Evolutionary conservation across 1,284 basidiomycete genomes (phyloP).

Genomic region (Trametes sp.): DNA sequence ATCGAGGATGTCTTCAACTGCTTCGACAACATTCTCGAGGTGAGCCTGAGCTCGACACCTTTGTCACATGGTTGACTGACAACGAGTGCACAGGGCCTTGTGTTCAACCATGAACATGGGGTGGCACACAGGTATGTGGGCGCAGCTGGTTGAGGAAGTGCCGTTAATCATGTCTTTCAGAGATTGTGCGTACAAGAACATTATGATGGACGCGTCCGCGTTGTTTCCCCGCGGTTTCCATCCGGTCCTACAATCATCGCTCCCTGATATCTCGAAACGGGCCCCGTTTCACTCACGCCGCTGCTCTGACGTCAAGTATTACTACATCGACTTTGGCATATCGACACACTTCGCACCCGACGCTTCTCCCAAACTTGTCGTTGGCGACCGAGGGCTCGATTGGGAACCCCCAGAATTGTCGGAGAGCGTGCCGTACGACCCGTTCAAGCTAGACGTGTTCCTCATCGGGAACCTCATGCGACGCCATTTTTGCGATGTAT

Average conservation of each 20-base stretch:
- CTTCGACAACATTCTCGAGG: slow-evolving; percentile 37
- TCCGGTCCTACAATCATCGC: neutral
- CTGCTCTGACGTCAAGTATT: slow-evolving; percentile 33
- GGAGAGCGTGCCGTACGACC: slow-evolving; percentile 34
- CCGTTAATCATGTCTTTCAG: neutral
- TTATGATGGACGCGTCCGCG: slow-evolving; percentile 36
- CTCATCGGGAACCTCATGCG: slow-evolving; percentile 9
- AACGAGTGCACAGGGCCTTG: neutral
- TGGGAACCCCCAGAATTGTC: slow-evolving; percentile 39
- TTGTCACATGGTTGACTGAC: neutral
- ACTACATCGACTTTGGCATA: slow-evolving; percentile 40
- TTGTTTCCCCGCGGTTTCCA: slow-evolving; percentile 24
- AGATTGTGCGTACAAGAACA: slow-evolving; percentile 23
- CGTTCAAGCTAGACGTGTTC: slow-evolving; percentile 37
- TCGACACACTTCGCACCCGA: slow-evolving; percentile 24
- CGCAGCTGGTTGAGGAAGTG: too few species aligned
- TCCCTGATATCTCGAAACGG: neutral
- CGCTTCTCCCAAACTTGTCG: slow-evolving; percentile 8
- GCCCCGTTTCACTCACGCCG: neutral
- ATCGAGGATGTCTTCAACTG: slow-evolving; percentile 39
- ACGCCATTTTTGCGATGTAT: neutral
- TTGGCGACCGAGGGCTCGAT: slow-evolving; percentile 30
- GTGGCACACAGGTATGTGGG: neutral
- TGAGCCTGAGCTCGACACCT: slow-evolving; percentile 6
- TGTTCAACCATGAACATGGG: neutral